phyloP scores from a whole-genome alignment of 1,139 yeast genomes.

The Kodamaea fungicola region DNA sequence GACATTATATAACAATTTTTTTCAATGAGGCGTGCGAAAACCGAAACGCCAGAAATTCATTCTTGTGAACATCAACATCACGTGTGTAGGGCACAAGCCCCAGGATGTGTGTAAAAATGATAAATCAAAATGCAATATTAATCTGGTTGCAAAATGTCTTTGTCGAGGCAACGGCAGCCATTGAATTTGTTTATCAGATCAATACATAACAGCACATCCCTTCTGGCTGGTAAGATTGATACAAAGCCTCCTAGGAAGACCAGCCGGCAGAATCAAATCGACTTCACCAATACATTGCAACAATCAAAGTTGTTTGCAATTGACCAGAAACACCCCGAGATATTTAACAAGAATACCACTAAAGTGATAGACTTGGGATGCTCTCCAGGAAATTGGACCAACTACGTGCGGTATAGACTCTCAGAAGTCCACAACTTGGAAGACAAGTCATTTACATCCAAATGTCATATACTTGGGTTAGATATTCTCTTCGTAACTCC shows the following conservation, averaged over 20 bases:
- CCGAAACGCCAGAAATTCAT: not conserved
- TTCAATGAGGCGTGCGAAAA: constrained; percentile 3
- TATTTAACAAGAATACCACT: constrained; percentile 25
- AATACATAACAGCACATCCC: not conserved
- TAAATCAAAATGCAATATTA: not conserved
- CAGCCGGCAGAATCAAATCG: constrained; percentile 24
- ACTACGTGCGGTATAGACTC: constrained; percentile 51
- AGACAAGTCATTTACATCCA: constrained; percentile 49
- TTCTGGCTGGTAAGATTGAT: constrained; percentile 9
- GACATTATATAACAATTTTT: constrained; percentile 2
- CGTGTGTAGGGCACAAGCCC: constrained; percentile 7
- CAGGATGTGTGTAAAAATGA: not conserved
- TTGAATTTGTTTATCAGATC: not conserved
- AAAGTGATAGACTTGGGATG: constrained; percentile 57
- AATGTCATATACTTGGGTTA: constrained; percentile 76
- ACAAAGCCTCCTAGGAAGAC: constrained; percentile 9
- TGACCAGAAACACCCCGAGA: constrained; percentile 23
- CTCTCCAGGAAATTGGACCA: constrained; percentile 97
- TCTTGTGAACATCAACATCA: not conserved
- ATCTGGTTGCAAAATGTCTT: not conserved
- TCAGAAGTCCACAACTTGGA: constrained; percentile 25
- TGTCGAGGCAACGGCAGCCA: not conserved
- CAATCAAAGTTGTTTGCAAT: constrained; percentile 26
- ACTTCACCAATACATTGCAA: constrained; percentile 19
- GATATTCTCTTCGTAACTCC: constrained; percentile 79